Base-by-base conservation (phyloP, 1,139 yeast species). In the Wickerhamomyces sp. region DNA sequence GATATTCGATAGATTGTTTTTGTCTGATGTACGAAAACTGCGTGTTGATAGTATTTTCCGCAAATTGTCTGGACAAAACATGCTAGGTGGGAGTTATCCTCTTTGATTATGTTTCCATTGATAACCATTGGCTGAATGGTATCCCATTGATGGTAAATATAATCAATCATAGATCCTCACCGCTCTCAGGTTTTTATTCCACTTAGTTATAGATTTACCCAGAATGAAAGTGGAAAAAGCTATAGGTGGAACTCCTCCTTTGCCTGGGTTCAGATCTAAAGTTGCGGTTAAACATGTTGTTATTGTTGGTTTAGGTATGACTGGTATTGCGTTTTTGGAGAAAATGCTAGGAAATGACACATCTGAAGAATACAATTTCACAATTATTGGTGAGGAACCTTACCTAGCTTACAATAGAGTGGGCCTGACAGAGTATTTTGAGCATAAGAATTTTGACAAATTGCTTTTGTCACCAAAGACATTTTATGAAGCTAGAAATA, bases 271-370 rank as follows among this genome's bases (percentile, higher is more conserved):
- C 2, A 27, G 30, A 10, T 18, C 8, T 10, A 13, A 10, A 13
- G 10, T 26, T n/a, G 11, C n/a, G 6, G 34, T 42, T 13, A 43
- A 47, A 37, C 45, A 44, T 15, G 42, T 40, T 43, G 62, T 64
- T 7, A 56, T 64, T 23, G 61, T 61, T 34, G 68, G 68, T n/a
- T 56, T 64, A 10, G 68, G 68, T 23, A 64, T 64, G 68, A 66
- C 63, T 30, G 67, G 66, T 32, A 49, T 63, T 27, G 59, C 67
- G 5, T 63, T 64, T 40, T 45, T 64, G 27, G 67, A 64, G 43
- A 64, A 64, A 45, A 50, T 64, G 55, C 54, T 64, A 26, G 53
- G 53, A 27, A 57, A 62, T 32, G 68, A 64, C 44, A 52, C 57
- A 8, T 54, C 53, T 29, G 48, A 59, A 35, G 59, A 61, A 36